Conservation (phyloP, 768 basidiomycete genomes). For the Boletus tylopilopsis region DNA sequence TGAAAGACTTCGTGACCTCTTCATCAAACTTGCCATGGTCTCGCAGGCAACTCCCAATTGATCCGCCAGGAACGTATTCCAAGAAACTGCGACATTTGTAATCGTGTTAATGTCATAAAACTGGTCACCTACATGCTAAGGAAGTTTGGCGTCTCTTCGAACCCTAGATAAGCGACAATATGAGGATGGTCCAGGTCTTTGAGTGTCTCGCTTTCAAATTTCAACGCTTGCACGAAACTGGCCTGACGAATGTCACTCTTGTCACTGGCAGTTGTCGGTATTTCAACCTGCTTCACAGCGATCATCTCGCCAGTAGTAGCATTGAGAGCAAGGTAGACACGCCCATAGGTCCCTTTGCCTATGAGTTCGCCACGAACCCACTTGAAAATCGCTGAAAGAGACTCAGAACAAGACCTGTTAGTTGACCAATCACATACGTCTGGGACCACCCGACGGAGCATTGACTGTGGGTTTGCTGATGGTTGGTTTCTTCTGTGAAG, state of each 20-base stretch:
- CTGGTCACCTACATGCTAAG: constrained; percentile 77
- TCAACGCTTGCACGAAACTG: constrained; percentile 85
- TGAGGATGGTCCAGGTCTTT: constrained; percentile 96
- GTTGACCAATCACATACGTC: constrained; percentile 48
- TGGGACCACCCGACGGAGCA: constrained; percentile 60
- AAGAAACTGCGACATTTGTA: constrained; percentile 64
- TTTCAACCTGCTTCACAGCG: constrained; percentile 98
- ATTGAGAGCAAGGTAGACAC: constrained; percentile 94
- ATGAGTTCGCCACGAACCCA: constrained; percentile 99
- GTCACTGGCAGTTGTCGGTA: constrained; percentile 88
- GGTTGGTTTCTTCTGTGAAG: constrained; percentile 55
- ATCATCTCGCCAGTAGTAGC: constrained; percentile 98
- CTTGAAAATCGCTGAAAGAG: constrained; percentile 76
- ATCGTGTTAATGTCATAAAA: background rate
- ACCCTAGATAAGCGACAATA: constrained; percentile 96
- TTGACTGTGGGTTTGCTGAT: constrained; percentile 46
- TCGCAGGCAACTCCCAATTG: constrained; percentile 83
- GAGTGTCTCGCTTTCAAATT: constrained; percentile 92
- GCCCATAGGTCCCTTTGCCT: constrained; percentile 94
- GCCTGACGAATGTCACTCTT: constrained; percentile 83
- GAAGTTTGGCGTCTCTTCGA: constrained; percentile 83
- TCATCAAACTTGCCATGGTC: constrained; percentile 93
- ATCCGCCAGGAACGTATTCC: constrained; percentile 98
- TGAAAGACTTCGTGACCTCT: constrained; percentile 89
- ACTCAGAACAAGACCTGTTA: constrained; percentile 15